Evolutionary conservation across 306 rosid genomes (phyloP).

Genomic region (Rosa persica): DNA sequence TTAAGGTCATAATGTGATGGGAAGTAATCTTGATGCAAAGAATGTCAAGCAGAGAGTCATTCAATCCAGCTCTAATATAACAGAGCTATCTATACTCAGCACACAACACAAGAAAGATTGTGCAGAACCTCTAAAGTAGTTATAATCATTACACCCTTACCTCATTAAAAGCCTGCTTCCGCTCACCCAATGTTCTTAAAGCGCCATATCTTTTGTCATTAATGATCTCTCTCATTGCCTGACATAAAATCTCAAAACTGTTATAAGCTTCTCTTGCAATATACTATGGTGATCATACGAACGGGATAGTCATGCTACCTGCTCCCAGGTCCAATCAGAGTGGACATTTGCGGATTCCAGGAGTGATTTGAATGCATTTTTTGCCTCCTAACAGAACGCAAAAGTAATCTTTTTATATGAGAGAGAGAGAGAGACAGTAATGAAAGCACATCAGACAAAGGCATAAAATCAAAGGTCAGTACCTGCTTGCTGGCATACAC

Average conservation of each 20-base stretch:
- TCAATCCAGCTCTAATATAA: neutral
- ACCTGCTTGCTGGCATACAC: conserved; percentile 90
- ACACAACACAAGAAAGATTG: neutral
- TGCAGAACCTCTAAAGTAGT: conserved; percentile 14
- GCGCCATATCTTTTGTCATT: conserved; percentile 93
- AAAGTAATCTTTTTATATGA: neutral
- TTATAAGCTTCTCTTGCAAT: conserved; percentile 30
- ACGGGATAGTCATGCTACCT: conserved; percentile 51
- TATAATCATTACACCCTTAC: conserved; percentile 41
- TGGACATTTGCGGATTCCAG: conserved; percentile 88
- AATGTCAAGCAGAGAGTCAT: neutral
- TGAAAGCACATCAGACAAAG: conserved; percentile 10
- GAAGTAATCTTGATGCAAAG: neutral
- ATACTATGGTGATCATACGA: conserved; percentile 7
- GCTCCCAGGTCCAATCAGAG: conserved; percentile 99
- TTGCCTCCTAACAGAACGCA: conserved; percentile 66
- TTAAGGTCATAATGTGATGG: conserved; percentile 28
- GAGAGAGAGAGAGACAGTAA: neutral
- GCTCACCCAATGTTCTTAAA: conserved; percentile 91
- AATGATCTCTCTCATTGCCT: conserved; percentile 97
- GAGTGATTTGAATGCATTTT: conserved; percentile 87
- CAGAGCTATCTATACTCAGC: neutral
- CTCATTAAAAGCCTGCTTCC: conserved; percentile 99
- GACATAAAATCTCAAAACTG: conserved; percentile 28
- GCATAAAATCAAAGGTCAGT: conserved; percentile 31